Percentiles rank a stretch among this genome's conserved stretches.
Evolutionary conservation across 1,139 yeast genomes (phyloP).

Genomic region (Pneumocystis canis): DNA sequence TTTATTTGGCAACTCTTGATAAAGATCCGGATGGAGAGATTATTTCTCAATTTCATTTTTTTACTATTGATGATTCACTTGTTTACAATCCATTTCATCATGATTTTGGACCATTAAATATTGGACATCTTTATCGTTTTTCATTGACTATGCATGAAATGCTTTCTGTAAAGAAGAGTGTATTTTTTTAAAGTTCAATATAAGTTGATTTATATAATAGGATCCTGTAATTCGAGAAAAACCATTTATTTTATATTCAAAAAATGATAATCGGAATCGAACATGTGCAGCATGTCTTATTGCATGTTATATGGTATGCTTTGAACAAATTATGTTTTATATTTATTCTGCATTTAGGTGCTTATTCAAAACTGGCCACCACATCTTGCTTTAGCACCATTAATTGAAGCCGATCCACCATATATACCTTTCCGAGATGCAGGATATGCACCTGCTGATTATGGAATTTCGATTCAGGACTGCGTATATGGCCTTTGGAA

Average conservation of each 20-base stretch:
- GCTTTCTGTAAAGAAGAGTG: conserved; percentile 24
- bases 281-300: conserved; percentile 89
- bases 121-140: conserved; percentile 84
- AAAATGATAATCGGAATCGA: conserved; percentile 64
- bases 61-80: conserved; percentile 81
- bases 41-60: conserved; percentile 41
- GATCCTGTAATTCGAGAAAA: conserved; percentile 66
- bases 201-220: conserved; percentile 5
- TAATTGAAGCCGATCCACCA: conserved; percentile 85
- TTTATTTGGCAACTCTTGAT: conserved; percentile 83
- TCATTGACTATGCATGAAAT: conserved; percentile 89
- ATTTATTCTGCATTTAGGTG: conserved; percentile 20
- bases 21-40: conserved; percentile 59
- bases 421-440: conserved; percentile 93
- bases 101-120: conserved; percentile 90
- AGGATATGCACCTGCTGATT: conserved; percentile 90
- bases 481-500: conserved; percentile 94
- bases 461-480: conserved; percentile 84
- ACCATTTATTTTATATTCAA: conserved; percentile 80
- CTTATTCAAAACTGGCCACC: conserved; percentile 96
- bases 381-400: conserved; percentile 88
- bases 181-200: background rate
- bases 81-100: conserved; percentile 87
- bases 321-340: background rate
- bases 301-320: conserved; percentile 71